Evolutionary conservation across 169 alveolate species (phyloP).

Genomic region (Toxoplasma gondii): DNA sequence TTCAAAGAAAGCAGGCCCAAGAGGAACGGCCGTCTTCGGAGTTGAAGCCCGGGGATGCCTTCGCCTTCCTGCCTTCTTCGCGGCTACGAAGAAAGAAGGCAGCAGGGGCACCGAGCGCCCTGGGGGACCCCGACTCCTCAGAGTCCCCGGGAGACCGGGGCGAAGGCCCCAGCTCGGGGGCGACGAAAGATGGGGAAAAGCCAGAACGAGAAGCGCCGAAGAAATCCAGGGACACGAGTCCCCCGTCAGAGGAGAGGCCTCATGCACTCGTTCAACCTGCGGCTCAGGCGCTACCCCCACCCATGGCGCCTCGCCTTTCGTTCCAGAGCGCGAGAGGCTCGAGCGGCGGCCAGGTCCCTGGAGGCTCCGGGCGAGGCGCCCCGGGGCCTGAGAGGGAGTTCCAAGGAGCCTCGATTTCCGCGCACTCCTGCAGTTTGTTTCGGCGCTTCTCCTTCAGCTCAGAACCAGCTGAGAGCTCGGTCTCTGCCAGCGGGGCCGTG

Average conservation of each 20-base stretch:
- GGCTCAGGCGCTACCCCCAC: conserved; percentile 8
- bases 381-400: background rate
- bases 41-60: background rate
- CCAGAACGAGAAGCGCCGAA: too few species aligned
- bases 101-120: too few species aligned
- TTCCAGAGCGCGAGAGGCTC: background rate
- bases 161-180: too few species aligned
- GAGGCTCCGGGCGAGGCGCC: background rate
- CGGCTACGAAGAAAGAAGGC: background rate
- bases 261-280: background rate
- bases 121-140: too few species aligned
- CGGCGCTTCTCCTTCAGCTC: background rate
- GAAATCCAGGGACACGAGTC: background rate
- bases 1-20: background rate
- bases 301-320: background rate
- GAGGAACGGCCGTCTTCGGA: background rate
- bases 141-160: too few species aligned
- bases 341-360: background rate
- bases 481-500: too few species aligned
- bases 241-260: background rate
- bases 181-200: too few species aligned
- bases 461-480: background rate
- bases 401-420: background rate
- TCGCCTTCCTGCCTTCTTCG: background rate
- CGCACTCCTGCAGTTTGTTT: background rate